phyloP scores from a whole-genome alignment of 2,329 filamentous ascomycete species.

The Paraconiothyrium brasiliense region DNA sequence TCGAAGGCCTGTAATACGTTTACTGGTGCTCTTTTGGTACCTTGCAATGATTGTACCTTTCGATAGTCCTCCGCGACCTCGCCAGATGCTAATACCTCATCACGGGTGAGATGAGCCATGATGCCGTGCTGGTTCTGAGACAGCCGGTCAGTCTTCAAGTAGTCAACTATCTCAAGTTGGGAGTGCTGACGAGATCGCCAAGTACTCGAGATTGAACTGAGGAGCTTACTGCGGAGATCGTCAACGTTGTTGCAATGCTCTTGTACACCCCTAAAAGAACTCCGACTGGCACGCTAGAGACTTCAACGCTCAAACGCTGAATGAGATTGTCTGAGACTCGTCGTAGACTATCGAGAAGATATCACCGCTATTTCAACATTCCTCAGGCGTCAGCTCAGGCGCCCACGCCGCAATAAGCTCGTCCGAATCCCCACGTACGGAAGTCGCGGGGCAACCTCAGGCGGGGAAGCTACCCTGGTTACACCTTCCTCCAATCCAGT shows the following conservation, averaged over 20 bases:
- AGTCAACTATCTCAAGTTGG: neutral
- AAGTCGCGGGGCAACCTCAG: constrained; percentile 1
- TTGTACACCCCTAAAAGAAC: neutral
- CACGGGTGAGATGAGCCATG: constrained; percentile 42
- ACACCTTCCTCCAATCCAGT: constrained; percentile 1
- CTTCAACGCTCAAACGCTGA: neutral
- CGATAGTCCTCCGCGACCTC: constrained; percentile 29
- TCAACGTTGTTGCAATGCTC: neutral
- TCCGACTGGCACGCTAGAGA: neutral
- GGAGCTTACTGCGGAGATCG: neutral
- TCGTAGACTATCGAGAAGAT: neutral
- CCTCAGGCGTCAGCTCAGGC: neutral
- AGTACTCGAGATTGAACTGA: neutral
- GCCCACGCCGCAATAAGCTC: neutral
- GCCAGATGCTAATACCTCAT: constrained; percentile 36
- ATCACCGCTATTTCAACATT: neutral
- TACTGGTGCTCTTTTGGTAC: neutral
- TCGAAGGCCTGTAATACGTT: constrained; percentile 32
- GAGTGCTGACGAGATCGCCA: neutral
- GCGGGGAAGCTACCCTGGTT: constrained; percentile 11
- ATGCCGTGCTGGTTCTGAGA: neutral
- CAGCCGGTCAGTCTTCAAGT: neutral
- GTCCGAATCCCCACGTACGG: neutral
- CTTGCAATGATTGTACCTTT: constrained; percentile 25
- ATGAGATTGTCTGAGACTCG: neutral